Evolutionary conservation across 2,329 filamentous ascomycete species (phyloP).

Genomic region (Calonectria honghensis): DNA sequence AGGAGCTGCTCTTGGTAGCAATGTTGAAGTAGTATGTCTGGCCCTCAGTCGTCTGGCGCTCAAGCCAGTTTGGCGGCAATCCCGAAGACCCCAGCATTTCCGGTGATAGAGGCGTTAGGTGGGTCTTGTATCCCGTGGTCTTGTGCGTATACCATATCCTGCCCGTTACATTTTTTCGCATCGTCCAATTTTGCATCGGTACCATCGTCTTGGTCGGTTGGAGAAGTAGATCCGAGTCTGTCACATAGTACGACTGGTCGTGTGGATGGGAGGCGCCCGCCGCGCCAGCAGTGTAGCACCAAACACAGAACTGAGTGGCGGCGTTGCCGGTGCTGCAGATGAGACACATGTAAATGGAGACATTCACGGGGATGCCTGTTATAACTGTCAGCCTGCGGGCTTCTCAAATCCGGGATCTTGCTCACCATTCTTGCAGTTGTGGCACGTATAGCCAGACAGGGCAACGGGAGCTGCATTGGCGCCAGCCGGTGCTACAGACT

Average conservation of each 20-base stretch:
- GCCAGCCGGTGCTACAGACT: constrained; percentile 20
- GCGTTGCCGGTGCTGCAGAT: constrained; percentile 53
- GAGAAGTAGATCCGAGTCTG: constrained; percentile 53
- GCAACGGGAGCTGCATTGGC: background rate
- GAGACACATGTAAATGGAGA: constrained; percentile 55
- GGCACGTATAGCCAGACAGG: constrained; percentile 37
- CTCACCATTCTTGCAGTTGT: constrained; percentile 52
- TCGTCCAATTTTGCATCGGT: constrained; percentile 49
- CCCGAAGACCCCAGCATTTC: constrained; percentile 34
- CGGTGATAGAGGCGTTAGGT: constrained; percentile 49
- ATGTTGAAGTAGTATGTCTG: constrained; percentile 52
- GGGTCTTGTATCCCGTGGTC: constrained; percentile 50
- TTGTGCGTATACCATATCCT: constrained; percentile 56
- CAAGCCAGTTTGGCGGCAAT: constrained; percentile 52
- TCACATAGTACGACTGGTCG: constrained; percentile 53
- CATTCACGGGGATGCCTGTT: constrained; percentile 51
- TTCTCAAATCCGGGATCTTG: no score
- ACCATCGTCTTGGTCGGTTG: constrained; percentile 46
- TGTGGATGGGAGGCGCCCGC: constrained; percentile 51
- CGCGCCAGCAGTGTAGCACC: constrained; percentile 55
- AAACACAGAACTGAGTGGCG: constrained; percentile 52
- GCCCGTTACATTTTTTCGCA: constrained; percentile 54
- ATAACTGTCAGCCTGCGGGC: rapidly evolving
- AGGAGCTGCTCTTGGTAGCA: constrained; percentile 48
- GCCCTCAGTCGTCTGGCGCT: constrained; percentile 52